These are phyloP conservation scores for Byssothecium circinans DNA, from an alignment of 2,329 filamentous ascomycete species.

Conservation along the genomic window DNA sequence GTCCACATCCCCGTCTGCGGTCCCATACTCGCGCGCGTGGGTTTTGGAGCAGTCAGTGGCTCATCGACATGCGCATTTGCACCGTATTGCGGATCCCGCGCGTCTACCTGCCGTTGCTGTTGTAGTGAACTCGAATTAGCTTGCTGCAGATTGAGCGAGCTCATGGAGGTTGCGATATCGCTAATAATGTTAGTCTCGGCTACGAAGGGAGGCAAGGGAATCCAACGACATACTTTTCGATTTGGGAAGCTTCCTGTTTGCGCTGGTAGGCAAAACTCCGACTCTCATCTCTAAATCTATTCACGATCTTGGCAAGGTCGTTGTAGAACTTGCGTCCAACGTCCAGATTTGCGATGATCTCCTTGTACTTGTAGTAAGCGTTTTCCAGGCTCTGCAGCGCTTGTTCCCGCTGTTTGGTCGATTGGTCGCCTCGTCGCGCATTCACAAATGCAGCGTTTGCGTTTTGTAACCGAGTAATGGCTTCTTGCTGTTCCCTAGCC, in stretches of 20 bases:
- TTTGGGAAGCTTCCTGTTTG: constrained; percentile 73
- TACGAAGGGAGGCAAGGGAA: not conserved
- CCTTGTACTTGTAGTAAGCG: constrained; percentile 94
- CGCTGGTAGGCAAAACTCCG: constrained; percentile 78
- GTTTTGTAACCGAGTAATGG: constrained; percentile 69
- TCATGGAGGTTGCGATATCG: constrained; percentile 64
- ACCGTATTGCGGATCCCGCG: constrained; percentile 62
- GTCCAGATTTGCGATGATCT: constrained; percentile 89
- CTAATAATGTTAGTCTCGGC: constrained; percentile 36
- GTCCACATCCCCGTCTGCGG: constrained; percentile 67
- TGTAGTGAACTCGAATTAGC: constrained; percentile 46
- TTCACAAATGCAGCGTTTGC: constrained; percentile 77
- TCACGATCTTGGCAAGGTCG: constrained; percentile 85
- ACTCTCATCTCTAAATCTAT: constrained; percentile 78
- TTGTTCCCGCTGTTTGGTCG: constrained; percentile 74
- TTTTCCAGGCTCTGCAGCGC: constrained; percentile 86
- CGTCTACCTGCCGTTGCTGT: constrained; percentile 52
- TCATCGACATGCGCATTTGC: constrained; percentile 49
- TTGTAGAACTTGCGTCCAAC: constrained; percentile 96
- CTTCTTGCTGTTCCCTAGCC: constrained; percentile 71
- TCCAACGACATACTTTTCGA: constrained; percentile 67
- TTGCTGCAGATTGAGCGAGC: constrained; percentile 56
- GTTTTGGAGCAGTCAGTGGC: constrained; percentile 56
- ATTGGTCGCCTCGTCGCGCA: constrained; percentile 68
- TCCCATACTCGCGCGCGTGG: constrained; percentile 42